phyloP scores from a whole-genome alignment of 768 basidiomycete genomes.

The Lentinula raphanica region DNA sequence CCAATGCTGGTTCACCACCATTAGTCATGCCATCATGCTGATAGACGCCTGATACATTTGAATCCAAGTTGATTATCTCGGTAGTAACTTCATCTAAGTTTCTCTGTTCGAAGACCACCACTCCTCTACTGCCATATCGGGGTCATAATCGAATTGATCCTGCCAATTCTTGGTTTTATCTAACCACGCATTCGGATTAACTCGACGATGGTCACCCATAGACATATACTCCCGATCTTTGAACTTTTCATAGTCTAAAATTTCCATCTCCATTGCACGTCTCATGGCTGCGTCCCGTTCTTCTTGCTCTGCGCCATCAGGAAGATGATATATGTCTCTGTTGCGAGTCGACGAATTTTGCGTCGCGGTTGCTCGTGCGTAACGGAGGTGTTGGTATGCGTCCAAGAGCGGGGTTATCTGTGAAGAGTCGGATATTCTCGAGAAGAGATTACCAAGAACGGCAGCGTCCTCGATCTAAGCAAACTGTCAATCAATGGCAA shows the following conservation, averaged over 20 bases:
- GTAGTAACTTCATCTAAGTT: no score
- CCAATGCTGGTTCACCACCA: no score
- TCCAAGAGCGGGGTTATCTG: slow-evolving; percentile 35
- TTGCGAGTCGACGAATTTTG: slow-evolving; percentile 48
- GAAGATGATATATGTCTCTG: slow-evolving; percentile 49
- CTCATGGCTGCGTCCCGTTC: slow-evolving; percentile 49
- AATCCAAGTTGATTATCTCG: no score
- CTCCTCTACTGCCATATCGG: slow-evolving; percentile 41
- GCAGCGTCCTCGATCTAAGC: slow-evolving; percentile 28
- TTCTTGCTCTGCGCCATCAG: slow-evolving; percentile 49
- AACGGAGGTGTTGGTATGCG: slow-evolving; percentile 50
- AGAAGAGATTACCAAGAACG: slow-evolving; percentile 23
- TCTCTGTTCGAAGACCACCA: slow-evolving; percentile 44
- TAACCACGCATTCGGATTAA: slow-evolving; percentile 53
- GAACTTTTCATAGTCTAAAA: slow-evolving; percentile 15
- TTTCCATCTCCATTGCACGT: slow-evolving; percentile 37
- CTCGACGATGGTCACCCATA: slow-evolving; percentile 2
- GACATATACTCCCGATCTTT: not conserved
- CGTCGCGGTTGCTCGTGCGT: slow-evolving; percentile 41
- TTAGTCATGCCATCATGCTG: no score
- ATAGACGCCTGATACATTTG: no score
- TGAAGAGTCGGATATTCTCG: not conserved
- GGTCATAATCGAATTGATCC: slow-evolving; percentile 49
- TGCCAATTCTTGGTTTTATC: slow-evolving; percentile 45
- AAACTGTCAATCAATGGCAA: not conserved